Percentiles rank a stretch among this genome's conserved stretches.
Conservation (phyloP, 2,329 filamentous ascomycete genomes). For the Graphiopsis chlorocephala region DNA sequence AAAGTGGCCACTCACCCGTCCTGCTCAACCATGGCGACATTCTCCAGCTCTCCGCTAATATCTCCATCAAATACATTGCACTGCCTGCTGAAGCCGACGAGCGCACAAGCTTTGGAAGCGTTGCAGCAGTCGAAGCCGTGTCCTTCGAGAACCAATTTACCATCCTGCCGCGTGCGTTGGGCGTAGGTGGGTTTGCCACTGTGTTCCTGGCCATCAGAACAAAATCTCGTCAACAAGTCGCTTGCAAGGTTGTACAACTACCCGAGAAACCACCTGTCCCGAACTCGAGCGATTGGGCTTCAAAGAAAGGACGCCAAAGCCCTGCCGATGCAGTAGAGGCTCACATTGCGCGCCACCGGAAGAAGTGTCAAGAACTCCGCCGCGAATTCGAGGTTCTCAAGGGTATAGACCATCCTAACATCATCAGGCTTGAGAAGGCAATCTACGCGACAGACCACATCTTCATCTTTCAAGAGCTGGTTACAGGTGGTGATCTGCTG, state of each 20-base stretch:
- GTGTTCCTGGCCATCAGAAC: constrained; percentile 56
- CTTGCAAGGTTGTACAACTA: constrained; percentile 65
- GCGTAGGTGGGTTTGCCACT: constrained; percentile 52
- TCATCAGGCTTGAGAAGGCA: constrained; percentile 56
- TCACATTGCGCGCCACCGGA: neutral
- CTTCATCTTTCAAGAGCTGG: constrained; percentile 61
- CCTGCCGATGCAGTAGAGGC: neutral
- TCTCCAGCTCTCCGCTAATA: constrained; percentile 33
- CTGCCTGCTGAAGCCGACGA: neutral
- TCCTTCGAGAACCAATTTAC: constrained; percentile 49
- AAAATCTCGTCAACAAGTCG: constrained; percentile 57
- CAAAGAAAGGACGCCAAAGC: neutral
- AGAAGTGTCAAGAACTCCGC: constrained; percentile 10
- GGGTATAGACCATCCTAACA: constrained; percentile 58
- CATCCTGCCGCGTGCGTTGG: constrained; percentile 52
- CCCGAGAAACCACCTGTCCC: constrained; percentile 24
- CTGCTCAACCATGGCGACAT: constrained; percentile 46
- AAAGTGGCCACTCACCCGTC: constrained; percentile 22
- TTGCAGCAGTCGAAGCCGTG: constrained; percentile 21
- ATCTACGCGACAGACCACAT: constrained; percentile 53
- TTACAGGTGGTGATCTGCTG: constrained; percentile 60
- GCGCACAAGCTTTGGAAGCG: constrained; percentile 2
- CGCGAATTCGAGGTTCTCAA: constrained; percentile 51
- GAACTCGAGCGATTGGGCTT: neutral
- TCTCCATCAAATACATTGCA: constrained; percentile 29